Evolutionary conservation across 2,329 filamentous ascomycete species (phyloP), one percentile per base, ranked within the genome.

Genomic region (Talaromyces atroroseus): DNA sequence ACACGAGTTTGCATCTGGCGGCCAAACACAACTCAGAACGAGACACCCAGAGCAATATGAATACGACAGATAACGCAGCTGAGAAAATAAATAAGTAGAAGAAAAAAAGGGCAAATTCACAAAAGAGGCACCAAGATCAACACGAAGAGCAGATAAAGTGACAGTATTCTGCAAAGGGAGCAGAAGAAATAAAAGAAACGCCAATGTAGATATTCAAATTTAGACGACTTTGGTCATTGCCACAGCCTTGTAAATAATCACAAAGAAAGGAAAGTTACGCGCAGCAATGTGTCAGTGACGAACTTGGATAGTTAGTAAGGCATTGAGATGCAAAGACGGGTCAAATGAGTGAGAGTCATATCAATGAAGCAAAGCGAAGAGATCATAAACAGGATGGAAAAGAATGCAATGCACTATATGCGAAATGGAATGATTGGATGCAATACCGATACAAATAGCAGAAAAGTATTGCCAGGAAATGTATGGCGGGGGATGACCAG

Each of bases 141-240:
- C 54, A 61, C 49, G 44, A 58, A 52, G 49, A 47, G 47, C 50
- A 55, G 53, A 60, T 29, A 54, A 46, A 52, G 51, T 32, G 18
- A 54, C 47, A 56, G 26, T 23, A 46, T 58, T 34, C 46, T 60
- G 59, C 63, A 64, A 65, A 62, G 62, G 59, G 60, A 54, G 51
- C 61, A 59, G 60, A 54, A 51, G 59, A 52, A 52, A 56, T 49
- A 46, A 50, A 47, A 48, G 54, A 52, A 59, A 63, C 59, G 63
- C 56, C 54, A 60, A 63, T 56, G 59, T 59, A 59, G 21, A 60
- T 54, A 57, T 49, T 57, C 55, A 52, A 57, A 49, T 26, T 49
- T 40, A 54, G 51, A 50, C 50, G 38, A 42, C 47, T 26, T 18
- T 44, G 47, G 42, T 48, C 32, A 48, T 45, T 50, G 55, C 55